Evolutionary conservation across 2,329 filamentous ascomycete genomes (phyloP), one percentile per base, ranked within the genome.

Genomic region (Microdochium paspali): DNA sequence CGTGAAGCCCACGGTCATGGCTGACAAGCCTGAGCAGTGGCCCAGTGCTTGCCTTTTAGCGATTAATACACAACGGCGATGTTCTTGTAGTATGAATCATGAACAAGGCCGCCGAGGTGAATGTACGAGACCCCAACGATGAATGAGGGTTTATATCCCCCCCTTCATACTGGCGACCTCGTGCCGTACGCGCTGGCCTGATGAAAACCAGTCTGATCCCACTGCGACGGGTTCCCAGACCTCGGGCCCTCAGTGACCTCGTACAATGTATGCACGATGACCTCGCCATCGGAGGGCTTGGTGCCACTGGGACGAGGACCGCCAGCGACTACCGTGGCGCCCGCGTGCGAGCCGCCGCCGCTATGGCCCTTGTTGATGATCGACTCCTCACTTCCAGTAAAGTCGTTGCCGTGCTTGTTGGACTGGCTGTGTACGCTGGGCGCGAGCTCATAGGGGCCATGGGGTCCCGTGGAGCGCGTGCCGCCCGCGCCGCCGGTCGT

Each of bases 391-490:
- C 40, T 47, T 24, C 32, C 46, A 25, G 39, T 46, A 44, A 15
- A 23, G 30, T 26, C 28, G 25, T 24, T 32, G 23, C 24, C 31
- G 35, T 40, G 35, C 35, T 40, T 35, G 5, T 12, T 40, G 35
- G 13, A 18, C n/a, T 18, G 35, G 35, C 35, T 40, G 35, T 40
- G 35, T 3, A 45, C 1, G 46, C 46, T 46, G 46, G 28, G 24
- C 32, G 49, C 35, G 46, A 50, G 45, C 46, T 50, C 49, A 35
- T 50, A 50, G 24, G 44, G 43, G 7, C 46, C 49, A 7, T 24
- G 6, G 42, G 24, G 23, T 12, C 23, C 42, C 21, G 42, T 44
- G 3, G 7, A 10, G 23, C 42, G 23, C 23, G 42, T 44, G 6
- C 42, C 42, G 13, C 23, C 42, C 4, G 43, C 20, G 31, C 20